Base-by-base conservation (phyloP, 2,329 filamentous ascomycete species). In the Ophiostoma montium region DNA sequence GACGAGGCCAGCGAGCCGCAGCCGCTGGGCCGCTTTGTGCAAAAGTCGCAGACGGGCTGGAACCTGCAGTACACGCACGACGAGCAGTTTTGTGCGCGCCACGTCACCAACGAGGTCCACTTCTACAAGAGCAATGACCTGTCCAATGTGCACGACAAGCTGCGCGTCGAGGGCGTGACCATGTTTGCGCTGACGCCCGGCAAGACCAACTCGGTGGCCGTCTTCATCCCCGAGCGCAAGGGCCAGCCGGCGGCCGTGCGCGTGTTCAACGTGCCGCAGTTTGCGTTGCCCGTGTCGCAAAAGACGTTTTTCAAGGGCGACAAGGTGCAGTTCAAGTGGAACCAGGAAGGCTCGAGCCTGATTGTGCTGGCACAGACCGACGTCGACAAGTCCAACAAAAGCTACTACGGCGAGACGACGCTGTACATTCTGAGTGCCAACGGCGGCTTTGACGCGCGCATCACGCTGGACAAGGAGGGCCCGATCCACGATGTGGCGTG, bases 221-320 rank as follows among this genome's bases (percentile, higher is more conserved):
- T 95, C 58, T 98, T 98, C 66, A 75, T 95, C 56, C 92, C 92
- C 9, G 90, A 95, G 70, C 85, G 86, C 67, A 95, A 95, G 83
- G 90, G 92, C 47, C 85, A 89, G 76, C 92, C 92, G 33, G 89
- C 92, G 49, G 78, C 86, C 2, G 88, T 96, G 65, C 94, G 94
- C 68, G 85, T 96, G 53, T 98, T 84, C 71, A 87, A 90, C 57
- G 85, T 96, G 33, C 90, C 92, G 38, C 76, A 92, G 58, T 96
- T 96, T 68, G 76, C 69, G 55, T 71, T 70, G 48, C 82, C 89
- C 5, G 81, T 95, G 46, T 95, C 90, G 35, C 90, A 96, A 65
- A 98, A 98, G 80, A 95, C 84, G 1, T 98, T 98, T 64, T 98
- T 88, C 79, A 98, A 98, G 72, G 89, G 89, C 55, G 92, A 98